A percentile compares a stretch with the other conserved stretches of the same genome.
Evolutionary conservation across 768 basidiomycete species (phyloP).

Genomic region (Lentinula detonsa): DNA sequence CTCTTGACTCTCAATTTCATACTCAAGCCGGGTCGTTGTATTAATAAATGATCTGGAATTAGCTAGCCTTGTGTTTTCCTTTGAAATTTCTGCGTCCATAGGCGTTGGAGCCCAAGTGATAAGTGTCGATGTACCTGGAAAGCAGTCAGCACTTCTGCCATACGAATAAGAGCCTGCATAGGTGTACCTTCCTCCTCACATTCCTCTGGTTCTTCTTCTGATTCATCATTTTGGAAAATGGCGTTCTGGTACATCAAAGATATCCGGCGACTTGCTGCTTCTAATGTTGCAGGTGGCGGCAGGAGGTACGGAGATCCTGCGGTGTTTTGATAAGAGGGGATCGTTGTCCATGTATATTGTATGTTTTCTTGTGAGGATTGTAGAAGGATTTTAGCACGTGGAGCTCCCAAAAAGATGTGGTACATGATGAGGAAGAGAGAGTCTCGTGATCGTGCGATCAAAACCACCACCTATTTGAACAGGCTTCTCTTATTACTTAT

Average conservation of each 20-base stretch:
- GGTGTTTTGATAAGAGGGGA: constrained; percentile 18
- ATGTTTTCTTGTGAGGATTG: constrained; percentile 20
- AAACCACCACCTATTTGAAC: too few species aligned
- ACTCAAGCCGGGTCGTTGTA: constrained; percentile 14
- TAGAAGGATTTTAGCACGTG: constrained; percentile 25
- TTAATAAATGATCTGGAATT: constrained; percentile 5
- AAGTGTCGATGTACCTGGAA: constrained; percentile 39
- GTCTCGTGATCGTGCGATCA: too few species aligned
- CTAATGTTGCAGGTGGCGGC: constrained; percentile 45
- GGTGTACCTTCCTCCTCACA: constrained; percentile 12
- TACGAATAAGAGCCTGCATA: not conserved
- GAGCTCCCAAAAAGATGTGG: constrained; percentile 51
- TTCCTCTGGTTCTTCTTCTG: constrained; percentile 19
- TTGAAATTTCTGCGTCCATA: constrained; percentile 8
- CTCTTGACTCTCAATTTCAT: constrained; percentile 20
- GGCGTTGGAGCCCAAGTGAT: constrained; percentile 57
- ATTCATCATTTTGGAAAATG: constrained; percentile 53
- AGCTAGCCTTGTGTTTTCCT: constrained; percentile 6
- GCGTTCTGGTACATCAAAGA: constrained; percentile 66
- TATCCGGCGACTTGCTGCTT: constrained; percentile 63
- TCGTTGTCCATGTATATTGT: constrained; percentile 40
- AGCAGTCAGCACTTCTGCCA: not conserved
- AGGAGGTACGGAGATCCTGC: not conserved
- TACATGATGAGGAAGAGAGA: constrained; percentile 23
- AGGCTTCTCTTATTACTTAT: too few species aligned